Evolutionary conservation across 1,284 basidiomycete genomes (phyloP), one percentile per base, ranked within the genome.

Genomic region (Mycena sp.): DNA sequence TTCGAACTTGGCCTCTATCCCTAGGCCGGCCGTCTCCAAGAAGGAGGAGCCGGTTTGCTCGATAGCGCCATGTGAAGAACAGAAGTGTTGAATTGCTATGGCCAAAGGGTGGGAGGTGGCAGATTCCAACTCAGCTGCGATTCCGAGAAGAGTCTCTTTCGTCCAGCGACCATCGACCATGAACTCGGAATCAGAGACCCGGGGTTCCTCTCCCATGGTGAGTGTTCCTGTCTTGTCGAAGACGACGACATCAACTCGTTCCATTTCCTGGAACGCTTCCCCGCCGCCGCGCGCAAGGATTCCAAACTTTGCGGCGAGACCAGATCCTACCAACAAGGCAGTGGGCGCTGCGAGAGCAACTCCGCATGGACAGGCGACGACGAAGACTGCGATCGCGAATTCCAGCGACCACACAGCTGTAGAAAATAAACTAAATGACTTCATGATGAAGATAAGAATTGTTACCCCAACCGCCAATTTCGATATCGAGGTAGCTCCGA

Each of bases 161-260:
- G 72, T 71, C 78, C 75, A 60, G 29, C 68, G 67, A n/a, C 69
- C 45, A 2, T 67, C 53, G 3, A 67, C 57, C 4, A 73, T 56
- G 32, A 80, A 71, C 46, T 79, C 73, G 44, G 70, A 72, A 65
- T 89, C 83, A 2, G 86, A 86, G 6, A 95, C 91, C 17, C 77
- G 78, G 6, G 87, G 85, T 59, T 88, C 84, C 16, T 85, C 87
- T 10, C 91, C 91, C 55, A 86, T 78, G 0, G 94, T 95, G 25
- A 96, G 74, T 0, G 94, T 96, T 3, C 94, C 94, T 0, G 94
- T 96, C 77, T 95, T 95, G 76, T 95, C 93, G 67, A 95, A 93
- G 1, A 90, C 88, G 26, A 95, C 73, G 29, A 87, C 71, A 68
- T 91, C 86, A 43, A 94, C 81, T 61, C 88, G 85, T 0, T 90